phyloP scores from a whole-genome alignment of 2,329 filamentous ascomycete genomes.

The Talaromyces sp. region DNA sequence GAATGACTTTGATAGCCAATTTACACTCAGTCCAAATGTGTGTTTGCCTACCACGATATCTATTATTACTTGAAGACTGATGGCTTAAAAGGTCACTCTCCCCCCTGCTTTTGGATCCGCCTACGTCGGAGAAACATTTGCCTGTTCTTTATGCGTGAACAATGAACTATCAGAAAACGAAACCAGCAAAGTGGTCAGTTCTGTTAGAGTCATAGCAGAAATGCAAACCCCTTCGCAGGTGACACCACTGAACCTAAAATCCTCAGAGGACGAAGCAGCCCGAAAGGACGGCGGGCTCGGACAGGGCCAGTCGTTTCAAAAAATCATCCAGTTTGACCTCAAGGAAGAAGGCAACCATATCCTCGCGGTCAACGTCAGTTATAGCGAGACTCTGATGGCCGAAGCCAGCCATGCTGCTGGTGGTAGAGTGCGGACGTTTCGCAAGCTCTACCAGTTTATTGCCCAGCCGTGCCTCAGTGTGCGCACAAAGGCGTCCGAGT shows the following conservation, averaged over 20 bases:
- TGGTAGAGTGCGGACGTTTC: constrained; percentile 72
- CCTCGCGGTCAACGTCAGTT: constrained; percentile 86
- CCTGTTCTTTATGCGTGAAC: constrained; percentile 93
- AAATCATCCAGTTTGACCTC: constrained; percentile 76
- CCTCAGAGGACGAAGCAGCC: constrained; percentile 44
- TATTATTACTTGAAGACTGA: neutral
- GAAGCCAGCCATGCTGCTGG: constrained; percentile 43
- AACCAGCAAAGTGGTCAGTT: constrained; percentile 53
- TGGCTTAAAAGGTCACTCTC: constrained; percentile 58
- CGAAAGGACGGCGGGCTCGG: constrained; percentile 19
- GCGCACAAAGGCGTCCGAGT: constrained; percentile 74
- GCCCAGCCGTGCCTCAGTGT: constrained; percentile 87
- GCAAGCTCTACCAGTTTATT: constrained; percentile 95
- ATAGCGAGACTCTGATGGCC: constrained; percentile 70
- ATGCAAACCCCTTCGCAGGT: constrained; percentile 87
- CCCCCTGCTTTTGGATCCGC: constrained; percentile 89
- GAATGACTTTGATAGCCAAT: constrained; percentile 42
- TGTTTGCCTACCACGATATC: constrained; percentile 7
- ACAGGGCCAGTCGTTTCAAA: constrained; percentile 65
- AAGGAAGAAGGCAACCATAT: constrained; percentile 94
- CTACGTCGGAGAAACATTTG: constrained; percentile 92
- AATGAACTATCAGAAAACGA: constrained; percentile 59
- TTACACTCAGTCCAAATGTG: constrained; percentile 53
- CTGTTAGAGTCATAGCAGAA: constrained; percentile 79
- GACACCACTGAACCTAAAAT: constrained; percentile 54